A percentile compares a stretch with the other conserved stretches of the same genome.
phyloP scores from a whole-genome alignment of 2,329 filamentous ascomycete genomes.

The Dryadomyces quercivorus region DNA sequence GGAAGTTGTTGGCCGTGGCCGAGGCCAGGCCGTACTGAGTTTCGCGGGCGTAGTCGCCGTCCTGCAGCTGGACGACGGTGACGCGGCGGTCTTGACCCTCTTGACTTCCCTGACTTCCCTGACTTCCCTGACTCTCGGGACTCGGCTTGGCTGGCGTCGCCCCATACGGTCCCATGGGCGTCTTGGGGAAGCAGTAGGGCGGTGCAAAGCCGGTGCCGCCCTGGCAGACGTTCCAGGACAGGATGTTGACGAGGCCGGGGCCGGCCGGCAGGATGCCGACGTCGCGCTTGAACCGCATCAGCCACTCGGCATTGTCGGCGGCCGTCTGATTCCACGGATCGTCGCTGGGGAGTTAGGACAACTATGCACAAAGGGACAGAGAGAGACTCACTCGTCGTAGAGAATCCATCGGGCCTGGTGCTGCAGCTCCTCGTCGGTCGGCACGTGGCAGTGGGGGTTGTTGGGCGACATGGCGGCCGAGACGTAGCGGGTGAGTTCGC shows the following conservation, averaged over 20 bases:
- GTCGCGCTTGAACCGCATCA: slow-evolving; percentile 49
- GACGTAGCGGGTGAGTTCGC: slow-evolving; percentile 41
- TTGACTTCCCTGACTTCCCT: no score
- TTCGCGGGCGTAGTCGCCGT: slow-evolving; percentile 17
- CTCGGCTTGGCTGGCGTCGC: slow-evolving; percentile 18
- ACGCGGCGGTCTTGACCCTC: slow-evolving; percentile 25
- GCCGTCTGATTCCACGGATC: slow-evolving; percentile 54
- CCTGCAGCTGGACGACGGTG: slow-evolving; percentile 15
- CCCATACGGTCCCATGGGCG: slow-evolving; percentile 21
- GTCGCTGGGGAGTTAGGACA: slow-evolving; percentile 26
- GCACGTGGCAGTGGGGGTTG: slow-evolving; percentile 47
- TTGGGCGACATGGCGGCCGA: slow-evolving; percentile 42
- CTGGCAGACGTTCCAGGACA: slow-evolving; percentile 33
- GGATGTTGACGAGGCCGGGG: slow-evolving; percentile 32
- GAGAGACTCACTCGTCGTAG: slow-evolving; percentile 42
- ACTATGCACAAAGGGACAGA: not conserved
- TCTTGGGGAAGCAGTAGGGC: slow-evolving; percentile 37
- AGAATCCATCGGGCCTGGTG: slow-evolving; percentile 51
- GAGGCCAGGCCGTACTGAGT: slow-evolving; percentile 26
- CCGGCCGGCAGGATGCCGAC: slow-evolving; percentile 38
- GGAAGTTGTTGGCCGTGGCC: slow-evolving; percentile 33
- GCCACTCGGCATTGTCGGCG: slow-evolving; percentile 52
- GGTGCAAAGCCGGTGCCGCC: slow-evolving; percentile 44
- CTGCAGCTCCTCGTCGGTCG: slow-evolving; percentile 49
- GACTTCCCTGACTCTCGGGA: slow-evolving; percentile 22